Conservation (phyloP, 106 monocot genomes). For the Posidonia australis region DNA sequence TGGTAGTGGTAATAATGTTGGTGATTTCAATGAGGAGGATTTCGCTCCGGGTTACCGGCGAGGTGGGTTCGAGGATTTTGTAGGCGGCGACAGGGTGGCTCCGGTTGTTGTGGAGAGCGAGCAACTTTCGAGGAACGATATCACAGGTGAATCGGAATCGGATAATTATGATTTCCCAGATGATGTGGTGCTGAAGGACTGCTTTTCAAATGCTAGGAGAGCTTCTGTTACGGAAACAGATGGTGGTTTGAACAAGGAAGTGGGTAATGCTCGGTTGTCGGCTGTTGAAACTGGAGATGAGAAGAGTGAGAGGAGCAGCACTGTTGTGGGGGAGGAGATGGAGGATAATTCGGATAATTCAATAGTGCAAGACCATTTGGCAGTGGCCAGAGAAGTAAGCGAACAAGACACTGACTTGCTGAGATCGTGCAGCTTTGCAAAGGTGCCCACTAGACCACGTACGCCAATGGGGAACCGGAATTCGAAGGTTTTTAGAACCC, state of each 20-base stretch:
- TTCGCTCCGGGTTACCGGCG: conserved; percentile 16
- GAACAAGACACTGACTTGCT: conserved; percentile 4
- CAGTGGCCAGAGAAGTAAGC: too few species aligned
- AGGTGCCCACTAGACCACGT: conserved; percentile 53
- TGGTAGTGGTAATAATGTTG: conserved; percentile 16
- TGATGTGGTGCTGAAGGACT: conserved; percentile 27
- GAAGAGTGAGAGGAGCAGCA: conserved; percentile 8
- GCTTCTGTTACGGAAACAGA: conserved; percentile 16
- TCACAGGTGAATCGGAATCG: conserved; percentile 18
- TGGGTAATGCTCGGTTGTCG: conserved; percentile 13
- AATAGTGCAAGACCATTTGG: too few species aligned
- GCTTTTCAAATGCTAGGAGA: conserved; percentile 11
- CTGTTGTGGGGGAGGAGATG: conserved; percentile 9
- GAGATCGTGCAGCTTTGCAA: conserved; percentile 34
- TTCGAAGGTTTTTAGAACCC: conserved; percentile 12
- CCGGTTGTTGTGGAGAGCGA: conserved; percentile 7
- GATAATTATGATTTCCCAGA: conserved; percentile 27
- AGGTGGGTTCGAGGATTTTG: conserved; percentile 20
- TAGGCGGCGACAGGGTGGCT: conserved; percentile 12
- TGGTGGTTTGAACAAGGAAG: conserved; percentile 20
- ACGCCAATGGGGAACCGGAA: conserved; percentile 27
- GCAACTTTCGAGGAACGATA: conserved; percentile 18
- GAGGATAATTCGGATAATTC: conserved; percentile 4
- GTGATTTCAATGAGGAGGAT: conserved; percentile 34
- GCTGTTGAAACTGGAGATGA: conserved; percentile 5